These are phyloP conservation scores for Phialophora tarda DNA, from an alignment of 2,329 filamentous ascomycete genomes.

Conservation along the genomic window DNA sequence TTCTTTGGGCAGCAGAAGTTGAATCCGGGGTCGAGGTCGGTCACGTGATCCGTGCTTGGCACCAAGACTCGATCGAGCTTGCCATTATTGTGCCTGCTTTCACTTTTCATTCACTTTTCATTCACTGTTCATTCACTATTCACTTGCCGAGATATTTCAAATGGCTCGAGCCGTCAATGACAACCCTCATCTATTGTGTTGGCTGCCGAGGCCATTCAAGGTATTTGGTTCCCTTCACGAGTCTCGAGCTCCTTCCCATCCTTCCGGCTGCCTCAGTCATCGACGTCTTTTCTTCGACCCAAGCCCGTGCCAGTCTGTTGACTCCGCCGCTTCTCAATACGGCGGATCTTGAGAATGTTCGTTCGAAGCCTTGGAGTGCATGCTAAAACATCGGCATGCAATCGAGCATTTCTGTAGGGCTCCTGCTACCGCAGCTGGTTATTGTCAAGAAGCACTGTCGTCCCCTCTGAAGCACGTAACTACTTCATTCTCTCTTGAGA, in stretches of 20 bases:
- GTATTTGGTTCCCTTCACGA: not conserved
- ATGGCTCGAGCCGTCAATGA: not conserved
- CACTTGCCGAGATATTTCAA: not conserved
- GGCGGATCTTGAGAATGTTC: not conserved
- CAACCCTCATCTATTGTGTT: not conserved
- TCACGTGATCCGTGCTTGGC: not conserved
- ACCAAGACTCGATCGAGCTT: not conserved
- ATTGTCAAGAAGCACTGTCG: not conserved
- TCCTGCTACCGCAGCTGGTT: not conserved
- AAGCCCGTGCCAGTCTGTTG: not conserved
- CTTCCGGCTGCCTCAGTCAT: not conserved
- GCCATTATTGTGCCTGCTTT: no score
- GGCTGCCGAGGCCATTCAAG: not conserved
- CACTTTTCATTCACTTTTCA: not conserved
- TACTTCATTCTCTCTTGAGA: not conserved
- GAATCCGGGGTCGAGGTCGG: conserved; percentile 9
- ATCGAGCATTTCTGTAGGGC: not conserved
- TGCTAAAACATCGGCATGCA: not conserved
- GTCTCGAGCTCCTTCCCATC: not conserved
- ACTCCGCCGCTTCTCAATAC: not conserved
- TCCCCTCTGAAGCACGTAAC: not conserved
- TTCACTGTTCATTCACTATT: not conserved
- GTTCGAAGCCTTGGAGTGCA: not conserved
- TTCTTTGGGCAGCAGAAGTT: conserved; percentile 9
- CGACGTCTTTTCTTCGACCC: not conserved